Evolutionary conservation across 2,329 filamentous ascomycete genomes (phyloP).

Genomic region (Trichoderma simmonsii): DNA sequence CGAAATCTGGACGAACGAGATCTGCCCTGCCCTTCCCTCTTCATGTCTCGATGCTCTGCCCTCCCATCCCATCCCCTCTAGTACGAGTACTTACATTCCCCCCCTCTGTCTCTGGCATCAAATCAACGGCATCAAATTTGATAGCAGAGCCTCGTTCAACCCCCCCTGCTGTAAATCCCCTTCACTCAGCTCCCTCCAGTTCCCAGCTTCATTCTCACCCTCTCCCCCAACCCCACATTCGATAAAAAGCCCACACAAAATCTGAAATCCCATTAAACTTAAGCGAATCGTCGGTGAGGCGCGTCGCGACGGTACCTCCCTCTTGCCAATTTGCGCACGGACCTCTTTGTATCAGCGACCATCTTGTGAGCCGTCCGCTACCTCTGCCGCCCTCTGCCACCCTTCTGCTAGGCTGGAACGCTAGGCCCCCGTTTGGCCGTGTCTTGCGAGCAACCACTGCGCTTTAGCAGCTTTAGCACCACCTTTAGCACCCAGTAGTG

Average conservation of each 20-base stretch:
- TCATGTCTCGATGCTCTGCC: not conserved
- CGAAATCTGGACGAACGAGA: not conserved
- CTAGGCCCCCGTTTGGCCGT: not conserved
- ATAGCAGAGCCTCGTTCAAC: not conserved
- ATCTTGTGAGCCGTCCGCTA: not conserved
- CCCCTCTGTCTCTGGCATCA: not conserved
- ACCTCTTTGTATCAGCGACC: not conserved
- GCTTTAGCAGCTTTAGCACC: not conserved
- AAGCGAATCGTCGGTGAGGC: not conserved
- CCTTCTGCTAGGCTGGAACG: not conserved
- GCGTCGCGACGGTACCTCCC: conserved; percentile 1
- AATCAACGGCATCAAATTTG: not conserved
- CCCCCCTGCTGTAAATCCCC: conserved; percentile 3
- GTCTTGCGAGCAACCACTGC: not conserved
- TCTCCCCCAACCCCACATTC: not conserved
- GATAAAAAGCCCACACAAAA: not conserved
- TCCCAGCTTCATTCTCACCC: not conserved
- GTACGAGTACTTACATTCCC: too few species aligned
- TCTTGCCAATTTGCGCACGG: not conserved
- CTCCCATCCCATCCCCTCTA: too few species aligned
- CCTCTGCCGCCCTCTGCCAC: not conserved
- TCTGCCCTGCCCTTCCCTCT: not conserved
- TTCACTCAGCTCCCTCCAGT: conserved; percentile 5
- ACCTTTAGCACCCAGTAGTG: not conserved
- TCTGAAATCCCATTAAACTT: not conserved